phyloP scores from a whole-genome alignment of 2,329 filamentous ascomycete species.

The Xylariaceae sp. region DNA sequence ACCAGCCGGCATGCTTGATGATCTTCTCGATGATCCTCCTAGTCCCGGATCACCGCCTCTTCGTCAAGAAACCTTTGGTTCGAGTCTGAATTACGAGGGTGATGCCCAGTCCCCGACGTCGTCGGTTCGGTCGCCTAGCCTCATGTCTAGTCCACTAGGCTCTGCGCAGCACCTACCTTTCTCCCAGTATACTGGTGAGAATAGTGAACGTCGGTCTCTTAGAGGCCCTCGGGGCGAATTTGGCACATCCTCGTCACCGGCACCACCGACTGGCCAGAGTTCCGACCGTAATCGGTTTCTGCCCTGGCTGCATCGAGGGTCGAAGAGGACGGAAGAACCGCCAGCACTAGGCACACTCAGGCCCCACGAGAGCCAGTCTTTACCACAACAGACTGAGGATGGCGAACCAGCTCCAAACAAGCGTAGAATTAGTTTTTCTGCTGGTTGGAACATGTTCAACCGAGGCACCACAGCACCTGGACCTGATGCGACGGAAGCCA shows the following conservation, averaged over 20 bases:
- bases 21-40: conserved; percentile 53
- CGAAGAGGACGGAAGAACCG: conserved; percentile 56
- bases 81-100: conserved; percentile 35
- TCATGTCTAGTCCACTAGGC: conserved; percentile 57
- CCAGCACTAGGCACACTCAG: conserved; percentile 65
- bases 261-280: conserved; percentile 31
- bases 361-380: conserved; percentile 68
- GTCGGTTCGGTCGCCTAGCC: conserved; percentile 51
- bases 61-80: conserved; percentile 35
- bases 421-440: conserved; percentile 53
- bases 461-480: conserved; percentile 40
- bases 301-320: conserved; percentile 54
- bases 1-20: conserved; percentile 62
- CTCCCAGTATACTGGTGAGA: conserved; percentile 43
- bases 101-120: conserved; percentile 58
- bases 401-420: conserved; percentile 47
- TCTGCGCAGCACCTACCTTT: conserved; percentile 56
- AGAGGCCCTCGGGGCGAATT: conserved; percentile 30
- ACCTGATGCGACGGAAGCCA: conserved; percentile 39
- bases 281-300: conserved; percentile 49
- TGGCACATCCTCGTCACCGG: conserved; percentile 39
- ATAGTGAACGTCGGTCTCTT: conserved; percentile 41
- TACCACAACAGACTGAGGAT: conserved; percentile 60
- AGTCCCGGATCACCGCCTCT: conserved; percentile 35
- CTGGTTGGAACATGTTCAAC: conserved; percentile 53